phyloP scores from a whole-genome alignment of 352 stramenopile species.

The Globisporangium sylvaticum region DNA sequence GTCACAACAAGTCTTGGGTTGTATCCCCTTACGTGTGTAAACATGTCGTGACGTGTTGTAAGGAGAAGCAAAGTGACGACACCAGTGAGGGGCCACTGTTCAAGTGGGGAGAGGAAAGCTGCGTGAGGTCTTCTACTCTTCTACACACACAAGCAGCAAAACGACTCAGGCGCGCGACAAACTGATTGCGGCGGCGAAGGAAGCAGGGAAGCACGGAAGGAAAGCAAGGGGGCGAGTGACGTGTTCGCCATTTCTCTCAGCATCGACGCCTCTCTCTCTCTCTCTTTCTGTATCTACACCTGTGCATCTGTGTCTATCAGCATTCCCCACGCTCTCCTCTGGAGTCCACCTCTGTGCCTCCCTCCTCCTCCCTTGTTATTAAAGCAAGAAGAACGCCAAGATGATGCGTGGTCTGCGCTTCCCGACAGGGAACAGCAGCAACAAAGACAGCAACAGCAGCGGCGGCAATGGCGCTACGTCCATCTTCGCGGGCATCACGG shows the following conservation, averaged over 20 bases:
- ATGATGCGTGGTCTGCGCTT: conserved; percentile 78
- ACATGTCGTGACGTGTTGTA: background rate
- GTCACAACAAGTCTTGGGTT: background rate
- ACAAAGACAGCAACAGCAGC: conserved; percentile 27
- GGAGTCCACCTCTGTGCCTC: no score
- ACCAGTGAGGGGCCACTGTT: background rate
- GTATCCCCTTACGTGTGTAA: background rate
- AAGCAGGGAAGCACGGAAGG: background rate
- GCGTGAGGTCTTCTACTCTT: no score
- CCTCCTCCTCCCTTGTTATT: background rate
- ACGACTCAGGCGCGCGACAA: conserved; percentile 2
- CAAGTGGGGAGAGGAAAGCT: background rate
- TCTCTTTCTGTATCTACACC: background rate
- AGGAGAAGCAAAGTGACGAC: background rate
- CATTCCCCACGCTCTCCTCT: background rate
- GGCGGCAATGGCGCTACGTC: conserved; percentile 16
- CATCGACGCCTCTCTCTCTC: background rate
- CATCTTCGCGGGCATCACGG: conserved; percentile 62
- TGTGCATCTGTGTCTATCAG: background rate
- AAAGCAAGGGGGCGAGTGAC: background rate
- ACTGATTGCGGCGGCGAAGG: conserved; percentile 1
- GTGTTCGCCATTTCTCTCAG: background rate
- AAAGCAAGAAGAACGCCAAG: background rate
- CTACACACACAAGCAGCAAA: background rate
- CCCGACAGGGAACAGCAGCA: conserved; percentile 29